Evolutionary conservation across 345 rosid species (phyloP), one percentile per base, ranked within the genome.

Genomic region (Pistacia integerrima): DNA sequence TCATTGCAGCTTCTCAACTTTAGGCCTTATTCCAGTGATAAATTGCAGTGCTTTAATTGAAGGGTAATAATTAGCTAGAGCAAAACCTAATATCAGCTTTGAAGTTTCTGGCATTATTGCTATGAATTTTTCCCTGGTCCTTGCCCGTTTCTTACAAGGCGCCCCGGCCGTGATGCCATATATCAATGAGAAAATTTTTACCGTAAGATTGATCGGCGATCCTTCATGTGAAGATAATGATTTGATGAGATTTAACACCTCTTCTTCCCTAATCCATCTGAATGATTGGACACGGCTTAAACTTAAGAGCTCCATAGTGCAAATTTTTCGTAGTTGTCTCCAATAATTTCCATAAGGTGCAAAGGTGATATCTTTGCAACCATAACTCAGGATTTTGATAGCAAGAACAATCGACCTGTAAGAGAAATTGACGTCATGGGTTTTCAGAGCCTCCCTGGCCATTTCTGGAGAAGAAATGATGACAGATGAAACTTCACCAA

Each of bases 21-120:
- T n/a, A n/a, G n/a, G n/a, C n/a, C n/a, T n/a, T n/a, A n/a, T n/a
- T n/a, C n/a, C n/a, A n/a, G n/a, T n/a, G n/a, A n/a, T n/a, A n/a
- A n/a, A n/a, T n/a, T n/a, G n/a, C 70, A 83, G 79, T 76, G 70
- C 11, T 63, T 48, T 61, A 65, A 83, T 28, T n/a, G 73, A 60
- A 9, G 86, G 87, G 69, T 73, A 83, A 10, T 81, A 64, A 77
- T 86, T 87, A 0, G 75, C 74, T 14, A 83, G n/a, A 6, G 80
- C 74, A 16, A 86, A 83, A 16, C 85, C 84, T 4, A 69, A 79
- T 17, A 30, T 17, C 25, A 80, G 14, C 28, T 17, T 36, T 28
- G 72, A 63, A 28, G 62, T 63, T 75, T 83, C 83, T 57, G 54
- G 59, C 52, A 76, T 55, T 67, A 81, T 76, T 8, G 66, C 46